Conservation (phyloP, 306 rosid species). For the Geum urbanum region DNA sequence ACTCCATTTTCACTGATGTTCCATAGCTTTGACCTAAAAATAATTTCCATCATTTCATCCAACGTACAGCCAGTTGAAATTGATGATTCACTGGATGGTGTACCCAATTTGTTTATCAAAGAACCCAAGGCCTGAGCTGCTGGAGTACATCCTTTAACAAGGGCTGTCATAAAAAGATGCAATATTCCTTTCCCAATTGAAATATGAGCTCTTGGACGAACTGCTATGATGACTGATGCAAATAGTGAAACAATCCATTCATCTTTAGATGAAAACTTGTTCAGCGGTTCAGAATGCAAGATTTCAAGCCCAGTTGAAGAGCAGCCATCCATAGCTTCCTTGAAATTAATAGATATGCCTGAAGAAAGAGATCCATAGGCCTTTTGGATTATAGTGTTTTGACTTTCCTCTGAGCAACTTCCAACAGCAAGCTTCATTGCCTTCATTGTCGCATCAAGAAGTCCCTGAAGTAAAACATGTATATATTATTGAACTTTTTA, state of each 20-base stretch:
- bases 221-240: constrained; percentile 70
- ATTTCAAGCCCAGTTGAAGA: constrained; percentile 38
- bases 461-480: constrained; percentile 53
- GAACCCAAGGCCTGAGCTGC: constrained; percentile 95
- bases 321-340: constrained; percentile 23
- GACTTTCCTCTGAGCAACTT: constrained; percentile 65
- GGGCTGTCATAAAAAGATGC: constrained; percentile 51
- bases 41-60: constrained; percentile 72
- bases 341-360: constrained; percentile 38
- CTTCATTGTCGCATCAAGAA: constrained; percentile 66
- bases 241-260: constrained; percentile 65
- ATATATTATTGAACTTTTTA: constrained; percentile 20
- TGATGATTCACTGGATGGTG: constrained; percentile 39
- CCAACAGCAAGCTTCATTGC: constrained; percentile 65
- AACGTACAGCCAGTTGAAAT: constrained; percentile 41
- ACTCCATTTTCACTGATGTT: constrained; percentile 27
- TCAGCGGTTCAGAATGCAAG: constrained; percentile 40
- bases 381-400: constrained; percentile 52
- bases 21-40: constrained; percentile 49
- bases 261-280: constrained; percentile 45
- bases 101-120: constrained; percentile 65
- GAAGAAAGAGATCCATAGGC: constrained; percentile 61
- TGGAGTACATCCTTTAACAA: constrained; percentile 67
- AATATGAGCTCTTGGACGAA: constrained; percentile 47
- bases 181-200: constrained; percentile 51